Evolutionary conservation across 1,284 basidiomycete species (phyloP).

Genomic region (Leccinum holopus): DNA sequence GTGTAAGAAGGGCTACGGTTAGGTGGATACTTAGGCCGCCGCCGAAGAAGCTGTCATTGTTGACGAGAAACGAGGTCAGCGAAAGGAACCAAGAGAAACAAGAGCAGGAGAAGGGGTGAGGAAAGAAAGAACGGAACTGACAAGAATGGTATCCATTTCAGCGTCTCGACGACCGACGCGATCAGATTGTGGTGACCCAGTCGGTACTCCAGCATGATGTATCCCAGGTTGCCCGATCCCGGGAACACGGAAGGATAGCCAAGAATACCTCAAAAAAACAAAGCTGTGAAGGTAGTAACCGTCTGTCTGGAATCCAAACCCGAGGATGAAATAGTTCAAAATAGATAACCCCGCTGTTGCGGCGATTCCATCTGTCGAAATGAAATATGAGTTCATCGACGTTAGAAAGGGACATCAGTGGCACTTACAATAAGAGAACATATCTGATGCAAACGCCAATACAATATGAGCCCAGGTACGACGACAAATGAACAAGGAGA

Average conservation of each 20-base stretch:
- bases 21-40: constrained; percentile 76
- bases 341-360: constrained; percentile 61
- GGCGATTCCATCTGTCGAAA: constrained; percentile 65
- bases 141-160: constrained; percentile 78
- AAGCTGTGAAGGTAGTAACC: constrained; percentile 71
- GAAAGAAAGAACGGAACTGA: background rate
- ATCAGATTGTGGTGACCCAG: constrained; percentile 60
- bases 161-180: constrained; percentile 37
- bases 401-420: constrained; percentile 9
- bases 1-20: constrained; percentile 28
- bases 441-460: constrained; percentile 47
- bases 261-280: constrained; percentile 59
- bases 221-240: constrained; percentile 68
- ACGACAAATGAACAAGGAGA: constrained; percentile 3
- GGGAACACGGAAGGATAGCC: constrained; percentile 75
- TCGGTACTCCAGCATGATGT: constrained; percentile 73
- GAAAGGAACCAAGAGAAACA: background rate
- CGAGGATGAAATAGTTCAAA: constrained; percentile 74
- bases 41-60: constrained; percentile 69
- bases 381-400: background rate
- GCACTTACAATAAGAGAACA: constrained; percentile 75
- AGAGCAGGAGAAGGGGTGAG: background rate
- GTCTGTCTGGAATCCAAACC: constrained; percentile 60
- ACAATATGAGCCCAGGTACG: constrained; percentile 5
- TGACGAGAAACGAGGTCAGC: background rate